Percentiles rank a stretch among this genome's conserved stretches.
phyloP scores from a whole-genome alignment of 2,329 filamentous ascomycete genomes.

The Paraphaeosphaeria sporulosa region DNA sequence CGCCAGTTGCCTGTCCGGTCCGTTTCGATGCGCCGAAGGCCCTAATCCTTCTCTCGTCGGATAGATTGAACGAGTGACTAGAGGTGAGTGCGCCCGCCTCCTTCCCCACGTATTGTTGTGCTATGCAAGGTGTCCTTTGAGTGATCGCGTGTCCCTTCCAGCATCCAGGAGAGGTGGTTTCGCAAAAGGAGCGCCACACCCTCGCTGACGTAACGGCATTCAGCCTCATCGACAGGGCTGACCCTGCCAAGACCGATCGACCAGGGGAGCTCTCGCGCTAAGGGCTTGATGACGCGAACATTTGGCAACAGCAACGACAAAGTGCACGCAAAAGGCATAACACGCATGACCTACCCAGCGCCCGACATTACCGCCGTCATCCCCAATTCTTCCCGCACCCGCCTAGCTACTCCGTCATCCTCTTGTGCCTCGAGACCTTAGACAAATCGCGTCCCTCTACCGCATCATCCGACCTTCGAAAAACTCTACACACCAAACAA shows the following conservation, averaged over 20 bases:
- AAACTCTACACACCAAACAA: conserved; percentile 15
- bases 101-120: background rate
- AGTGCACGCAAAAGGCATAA: conserved; percentile 16
- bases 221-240: conserved; percentile 27
- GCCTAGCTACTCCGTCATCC: background rate
- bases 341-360: background rate
- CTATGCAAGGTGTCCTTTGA: background rate
- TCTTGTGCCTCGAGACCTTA: background rate
- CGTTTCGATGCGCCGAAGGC: conserved; percentile 30
- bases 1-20: conserved; percentile 23
- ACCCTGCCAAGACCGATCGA: conserved; percentile 19
- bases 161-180: conserved; percentile 24
- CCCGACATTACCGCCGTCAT: background rate
- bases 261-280: conserved; percentile 27
- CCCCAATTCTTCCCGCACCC: background rate
- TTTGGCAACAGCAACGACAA: conserved; percentile 21
- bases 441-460: conserved; percentile 11
- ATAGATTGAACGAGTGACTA: conserved; percentile 22
- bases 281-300: conserved; percentile 41
- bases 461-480: conserved; percentile 1
- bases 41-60: conserved; percentile 23
- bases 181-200: conserved; percentile 25
- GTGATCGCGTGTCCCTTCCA: conserved; percentile 42
- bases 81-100: conserved; percentile 15
- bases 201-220: conserved; percentile 23